phyloP scores from a whole-genome alignment of 129 eudicot genomes.

The Scalesia atractyloides region DNA sequence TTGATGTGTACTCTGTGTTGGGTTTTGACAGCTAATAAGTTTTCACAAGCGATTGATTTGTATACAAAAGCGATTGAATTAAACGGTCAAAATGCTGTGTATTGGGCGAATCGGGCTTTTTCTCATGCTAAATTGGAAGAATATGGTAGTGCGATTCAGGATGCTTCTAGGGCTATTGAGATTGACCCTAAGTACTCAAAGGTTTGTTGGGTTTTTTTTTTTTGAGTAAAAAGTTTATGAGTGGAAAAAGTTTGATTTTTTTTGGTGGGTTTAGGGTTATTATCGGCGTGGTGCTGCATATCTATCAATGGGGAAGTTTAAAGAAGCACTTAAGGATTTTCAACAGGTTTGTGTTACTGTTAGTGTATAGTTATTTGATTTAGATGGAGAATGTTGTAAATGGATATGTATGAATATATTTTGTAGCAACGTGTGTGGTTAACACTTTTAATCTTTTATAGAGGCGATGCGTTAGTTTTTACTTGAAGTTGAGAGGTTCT shows the following conservation, averaged over 20 bases:
- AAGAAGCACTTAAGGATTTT: slow-evolving; percentile 96
- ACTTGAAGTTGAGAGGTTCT: slow-evolving; percentile 5
- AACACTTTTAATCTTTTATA: not conserved
- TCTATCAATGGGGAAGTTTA: slow-evolving; percentile 94
- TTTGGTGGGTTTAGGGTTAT: slow-evolving; percentile 62
- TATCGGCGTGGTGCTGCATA: slow-evolving; percentile 95
- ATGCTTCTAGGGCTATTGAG: slow-evolving; percentile 90
- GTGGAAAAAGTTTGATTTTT: not conserved
- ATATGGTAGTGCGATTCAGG: slow-evolving; percentile 95
- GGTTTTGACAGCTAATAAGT: slow-evolving; percentile 66
- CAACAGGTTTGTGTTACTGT: slow-evolving; percentile 64
- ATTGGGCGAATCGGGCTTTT: slow-evolving; percentile 93
- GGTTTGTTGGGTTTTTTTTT: slow-evolving; percentile 35
- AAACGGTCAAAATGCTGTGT: slow-evolving; percentile 70
- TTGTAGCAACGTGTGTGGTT: not conserved
- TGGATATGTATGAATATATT: not conserved
- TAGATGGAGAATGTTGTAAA: not conserved
- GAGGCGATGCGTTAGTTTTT: not conserved
- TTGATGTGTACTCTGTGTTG: not conserved
- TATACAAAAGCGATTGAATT: slow-evolving; percentile 81
- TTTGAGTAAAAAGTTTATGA: not conserved
- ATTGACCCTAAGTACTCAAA: slow-evolving; percentile 92
- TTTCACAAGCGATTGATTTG: slow-evolving; percentile 84
- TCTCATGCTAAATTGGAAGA: slow-evolving; percentile 92
- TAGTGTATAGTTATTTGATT: not conserved